Conservation (phyloP, 495 filamentous ascomycete species). For the Glonium stellatum region DNA sequence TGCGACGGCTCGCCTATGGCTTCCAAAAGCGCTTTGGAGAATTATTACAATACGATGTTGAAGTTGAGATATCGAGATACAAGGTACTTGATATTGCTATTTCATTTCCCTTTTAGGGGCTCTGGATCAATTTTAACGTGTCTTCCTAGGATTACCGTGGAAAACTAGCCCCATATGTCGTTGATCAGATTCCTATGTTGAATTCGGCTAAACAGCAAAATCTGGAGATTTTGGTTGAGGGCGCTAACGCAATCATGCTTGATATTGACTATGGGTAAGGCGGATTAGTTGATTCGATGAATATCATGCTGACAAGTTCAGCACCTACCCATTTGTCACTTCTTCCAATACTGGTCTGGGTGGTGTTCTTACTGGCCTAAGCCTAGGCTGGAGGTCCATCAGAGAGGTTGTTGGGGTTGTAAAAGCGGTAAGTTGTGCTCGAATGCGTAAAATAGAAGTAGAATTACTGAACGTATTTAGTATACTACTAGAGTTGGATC, state of each 20-base stretch:
- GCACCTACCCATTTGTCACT: slow-evolving; percentile 72
- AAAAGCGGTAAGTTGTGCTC: slow-evolving; percentile 52
- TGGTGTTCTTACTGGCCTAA: slow-evolving; percentile 68
- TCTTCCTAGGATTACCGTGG: slow-evolving; percentile 55
- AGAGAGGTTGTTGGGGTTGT: slow-evolving; percentile 73
- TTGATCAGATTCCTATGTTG: slow-evolving; percentile 62
- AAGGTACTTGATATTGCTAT: slow-evolving; percentile 33
- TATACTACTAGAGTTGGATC: slow-evolving; percentile 46
- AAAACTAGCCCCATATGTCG: slow-evolving; percentile 58
- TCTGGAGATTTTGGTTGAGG: slow-evolving; percentile 70
- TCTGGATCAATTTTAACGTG: background rate
- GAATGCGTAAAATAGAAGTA: slow-evolving; percentile 24
- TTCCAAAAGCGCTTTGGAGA: slow-evolving; percentile 72
- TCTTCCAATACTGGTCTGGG: slow-evolving; percentile 54
- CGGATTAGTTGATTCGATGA: background rate
- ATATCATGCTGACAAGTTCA: background rate
- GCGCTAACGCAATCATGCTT: slow-evolving; percentile 81
- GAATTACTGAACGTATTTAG: background rate
- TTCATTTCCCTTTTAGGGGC: background rate
- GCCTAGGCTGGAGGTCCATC: slow-evolving; percentile 35
- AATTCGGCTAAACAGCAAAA: slow-evolving; percentile 50
- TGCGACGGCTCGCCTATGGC: slow-evolving; percentile 56
- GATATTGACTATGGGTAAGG: slow-evolving; percentile 63
- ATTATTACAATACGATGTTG: slow-evolving; percentile 65
- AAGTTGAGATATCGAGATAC: slow-evolving; percentile 69